phyloP scores from a whole-genome alignment of 495 filamentous ascomycete species.

The Penicillium salamii region DNA sequence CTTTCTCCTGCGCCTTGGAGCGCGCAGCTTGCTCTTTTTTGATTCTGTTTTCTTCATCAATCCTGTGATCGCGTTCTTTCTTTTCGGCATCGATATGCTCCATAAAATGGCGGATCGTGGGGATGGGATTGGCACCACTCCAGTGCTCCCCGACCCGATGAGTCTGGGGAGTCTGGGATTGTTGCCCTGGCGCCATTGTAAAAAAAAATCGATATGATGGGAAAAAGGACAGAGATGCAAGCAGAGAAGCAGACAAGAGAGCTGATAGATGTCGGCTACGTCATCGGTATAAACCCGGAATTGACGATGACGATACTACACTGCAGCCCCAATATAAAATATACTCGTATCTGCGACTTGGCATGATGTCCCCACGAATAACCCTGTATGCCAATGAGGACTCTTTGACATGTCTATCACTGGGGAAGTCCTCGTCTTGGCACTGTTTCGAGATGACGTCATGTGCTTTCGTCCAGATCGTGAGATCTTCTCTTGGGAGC shows the following conservation, averaged over 20 bases:
- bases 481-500: too few species aligned
- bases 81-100: slow-evolving; percentile 75
- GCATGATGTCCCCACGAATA: not conserved
- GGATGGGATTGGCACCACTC: slow-evolving; percentile 65
- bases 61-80: slow-evolving; percentile 64
- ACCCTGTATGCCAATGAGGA: not conserved
- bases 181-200: slow-evolving; percentile 24
- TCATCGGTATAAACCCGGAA: not conserved
- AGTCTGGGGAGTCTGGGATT: slow-evolving; percentile 18
- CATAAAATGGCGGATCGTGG: slow-evolving; percentile 83
- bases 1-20: slow-evolving; percentile 32
- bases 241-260: too few species aligned
- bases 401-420: not conserved
- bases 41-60: slow-evolving; percentile 51
- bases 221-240: too few species aligned
- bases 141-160: slow-evolving; percentile 42
- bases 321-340: too few species aligned
- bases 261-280: not conserved
- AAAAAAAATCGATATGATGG: not conserved
- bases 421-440: not conserved
- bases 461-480: too few species aligned
- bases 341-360: not conserved
- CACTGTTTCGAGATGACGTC: too few species aligned
- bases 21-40: slow-evolving; percentile 28
- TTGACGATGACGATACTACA: not conserved